Base-by-base conservation (phyloP, 2,329 filamentous ascomycete species). In the Fusarium burgessii region DNA sequence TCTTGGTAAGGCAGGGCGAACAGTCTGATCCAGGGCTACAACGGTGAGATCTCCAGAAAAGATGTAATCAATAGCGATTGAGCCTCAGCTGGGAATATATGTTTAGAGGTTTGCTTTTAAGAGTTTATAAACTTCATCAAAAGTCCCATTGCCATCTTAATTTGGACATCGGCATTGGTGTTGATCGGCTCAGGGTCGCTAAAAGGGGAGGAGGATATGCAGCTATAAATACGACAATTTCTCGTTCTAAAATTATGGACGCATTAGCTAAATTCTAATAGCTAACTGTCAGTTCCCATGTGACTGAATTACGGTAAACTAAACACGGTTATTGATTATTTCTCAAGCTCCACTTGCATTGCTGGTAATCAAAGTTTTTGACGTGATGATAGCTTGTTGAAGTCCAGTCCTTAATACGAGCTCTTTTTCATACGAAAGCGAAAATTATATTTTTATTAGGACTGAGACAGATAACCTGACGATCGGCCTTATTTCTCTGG, bases 151-250 rank as follows among this genome's bases (percentile, higher is more conserved):
- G 13, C 27, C 32, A 55, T 27, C 56, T 58, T 20, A 46, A 50
- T 56, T 62, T 35, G 43, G 63, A 25, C 47, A 59, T 66, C 64
- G 63, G 64, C 63, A 67, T 56, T 67, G 57, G 35, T 56, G 38
- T 45, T 62, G 57, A 67, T 67, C 56, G 35, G 63, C 66, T 55
- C 35, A 54, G 67, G 55, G 52, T 43, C 33, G 56, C 42, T 49
- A 62, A 70, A 62, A 45, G 64, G 46, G 46, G 67, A 67, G 67
- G 47, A 66, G 57, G 49, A 63, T 55, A 68, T 57, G 57, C 50
- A 68, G 40, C 58, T 68, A 68, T 63, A 68, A 68, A 68, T 49
- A 64, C 49, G 41, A 62, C 57, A 51, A 66, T 65, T 33, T 60
- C 49, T 57, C 33, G 32, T 56, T 51, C 63, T 62, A 62, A 67